Percentiles rank a stretch among this genome's conserved stretches.
phyloP scores from a whole-genome alignment of 305 asterid genomes.

The Solanum hybrid region DNA sequence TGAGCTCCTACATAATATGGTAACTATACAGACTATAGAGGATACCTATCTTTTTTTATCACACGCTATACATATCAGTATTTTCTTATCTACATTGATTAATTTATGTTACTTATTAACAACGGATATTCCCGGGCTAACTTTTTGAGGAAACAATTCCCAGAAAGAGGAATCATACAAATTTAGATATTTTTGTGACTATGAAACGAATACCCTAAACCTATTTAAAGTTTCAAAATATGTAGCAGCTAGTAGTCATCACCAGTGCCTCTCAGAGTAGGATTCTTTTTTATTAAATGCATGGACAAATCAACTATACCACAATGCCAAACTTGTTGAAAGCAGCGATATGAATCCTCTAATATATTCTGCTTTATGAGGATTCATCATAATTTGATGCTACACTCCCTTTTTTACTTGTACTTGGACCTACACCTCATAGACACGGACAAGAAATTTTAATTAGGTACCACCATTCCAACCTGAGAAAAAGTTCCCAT shows the following conservation, averaged over 20 bases:
- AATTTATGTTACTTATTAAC: background rate
- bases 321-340: background rate
- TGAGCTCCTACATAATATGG: background rate
- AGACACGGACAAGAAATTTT: background rate
- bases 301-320: background rate
- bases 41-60: background rate
- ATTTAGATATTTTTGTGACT: background rate
- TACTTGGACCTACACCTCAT: background rate
- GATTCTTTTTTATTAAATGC: background rate
- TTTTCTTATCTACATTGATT: background rate
- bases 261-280: background rate
- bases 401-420: background rate
- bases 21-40: background rate
- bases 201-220: background rate
- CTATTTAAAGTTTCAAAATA: background rate
- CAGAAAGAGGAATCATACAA: background rate
- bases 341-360: background rate
- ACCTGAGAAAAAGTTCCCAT: background rate
- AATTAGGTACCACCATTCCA: background rate
- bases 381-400: background rate
- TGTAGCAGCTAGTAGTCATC: constrained; percentile 1
- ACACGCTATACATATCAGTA: background rate
- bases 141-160: background rate
- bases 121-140: background rate
- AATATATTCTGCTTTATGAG: background rate